Evolutionary conservation across 1,284 basidiomycete genomes (phyloP), one percentile per base, ranked within the genome.

Genomic region (Sporisorium graminicola): DNA sequence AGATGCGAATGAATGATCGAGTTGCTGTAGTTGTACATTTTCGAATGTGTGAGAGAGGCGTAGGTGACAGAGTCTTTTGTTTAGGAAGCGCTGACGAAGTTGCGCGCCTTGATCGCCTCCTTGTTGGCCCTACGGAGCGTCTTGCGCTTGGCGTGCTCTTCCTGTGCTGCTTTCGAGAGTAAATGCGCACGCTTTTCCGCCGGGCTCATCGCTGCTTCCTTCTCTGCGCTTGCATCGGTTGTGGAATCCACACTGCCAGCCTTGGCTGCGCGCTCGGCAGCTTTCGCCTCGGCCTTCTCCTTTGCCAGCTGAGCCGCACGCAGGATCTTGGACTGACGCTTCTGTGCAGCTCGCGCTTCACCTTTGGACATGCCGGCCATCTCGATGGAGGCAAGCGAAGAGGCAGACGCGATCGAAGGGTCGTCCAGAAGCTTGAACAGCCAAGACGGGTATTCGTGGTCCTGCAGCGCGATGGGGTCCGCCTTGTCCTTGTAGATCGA

Each of bases 361-460:
- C 82, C 82, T 35, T 83, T 83, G 3, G 78, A 79, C 79, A 83
- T 79, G 29, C 79, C 79, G 1, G 79, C 81, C 51, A 79, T 77
- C 43, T 80, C 80, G 40, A 79, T 75, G 18, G 75, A 76, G 10
- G 74, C 66, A 13, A 82, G 67, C 14, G 79, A 74, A 9, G 80
- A 80, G 13, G 65, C 62, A 13, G 74, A 69, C 2, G 68, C 62
- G 46, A 77, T 74, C 7, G 74, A 72, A 0, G 80, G 74, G 44
- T 82, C 81, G 31, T 83, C 85, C 10, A 94, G 87, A 47, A 95
- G 85, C 24, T 89, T 91, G 94, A 94, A 98, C 49, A 98, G 86
- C 95, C 95, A 97, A 5, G 89, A 85, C 1, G 95, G 95, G 86
- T 98, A 97, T 80, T 92, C 90, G 42, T 92, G 90, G 86, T 98